phyloP scores from a whole-genome alignment of 2,329 filamentous ascomycete genomes.

The Calonectria leucothoes region DNA sequence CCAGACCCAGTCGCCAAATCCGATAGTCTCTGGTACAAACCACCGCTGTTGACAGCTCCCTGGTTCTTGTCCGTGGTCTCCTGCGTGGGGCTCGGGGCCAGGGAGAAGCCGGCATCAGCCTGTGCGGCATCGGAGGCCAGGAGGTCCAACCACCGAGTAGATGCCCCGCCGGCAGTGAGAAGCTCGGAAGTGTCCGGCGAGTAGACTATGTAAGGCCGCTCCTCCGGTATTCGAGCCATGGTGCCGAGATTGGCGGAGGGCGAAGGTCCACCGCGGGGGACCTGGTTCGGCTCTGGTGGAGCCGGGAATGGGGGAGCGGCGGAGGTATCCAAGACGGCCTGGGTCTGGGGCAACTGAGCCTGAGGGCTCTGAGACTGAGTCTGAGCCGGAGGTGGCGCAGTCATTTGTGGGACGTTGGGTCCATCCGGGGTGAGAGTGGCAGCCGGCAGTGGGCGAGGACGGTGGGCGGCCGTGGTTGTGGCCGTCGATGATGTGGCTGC shows the following conservation, averaged over 20 bases:
- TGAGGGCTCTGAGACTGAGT: not conserved
- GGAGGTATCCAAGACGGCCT: not conserved
- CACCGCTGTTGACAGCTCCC: slow-evolving; percentile 7
- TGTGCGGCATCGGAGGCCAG: slow-evolving; percentile 23
- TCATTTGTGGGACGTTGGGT: slow-evolving; percentile 2
- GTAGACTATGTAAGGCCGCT: slow-evolving; percentile 15
- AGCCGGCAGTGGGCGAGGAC: slow-evolving; percentile 1
- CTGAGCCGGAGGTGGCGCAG: not conserved
- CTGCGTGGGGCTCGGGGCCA: slow-evolving; percentile 22
- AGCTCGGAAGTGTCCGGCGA: slow-evolving; percentile 13
- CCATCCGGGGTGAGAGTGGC: slow-evolving; percentile 13
- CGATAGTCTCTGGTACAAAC: slow-evolving; percentile 16
- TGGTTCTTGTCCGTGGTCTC: slow-evolving; percentile 11
- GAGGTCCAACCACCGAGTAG: slow-evolving; percentile 22
- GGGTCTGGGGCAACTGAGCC: slow-evolving; percentile 2
- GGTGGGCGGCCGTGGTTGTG: slow-evolving; percentile 16
- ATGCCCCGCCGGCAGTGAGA: slow-evolving; percentile 19
- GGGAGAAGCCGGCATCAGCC: slow-evolving; percentile 21
- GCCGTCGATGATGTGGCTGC: slow-evolving; percentile 27
- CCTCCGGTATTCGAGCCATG: slow-evolving; percentile 10
- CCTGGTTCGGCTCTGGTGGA: slow-evolving; percentile 6
- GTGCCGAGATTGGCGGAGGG: slow-evolving; percentile 4
- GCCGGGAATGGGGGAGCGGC: slow-evolving; percentile 1
- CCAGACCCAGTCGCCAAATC: not conserved
- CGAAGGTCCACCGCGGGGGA: slow-evolving; percentile 5